Conservation (phyloP, 495 filamentous ascomycete genomes). For the Podospora conica region DNA sequence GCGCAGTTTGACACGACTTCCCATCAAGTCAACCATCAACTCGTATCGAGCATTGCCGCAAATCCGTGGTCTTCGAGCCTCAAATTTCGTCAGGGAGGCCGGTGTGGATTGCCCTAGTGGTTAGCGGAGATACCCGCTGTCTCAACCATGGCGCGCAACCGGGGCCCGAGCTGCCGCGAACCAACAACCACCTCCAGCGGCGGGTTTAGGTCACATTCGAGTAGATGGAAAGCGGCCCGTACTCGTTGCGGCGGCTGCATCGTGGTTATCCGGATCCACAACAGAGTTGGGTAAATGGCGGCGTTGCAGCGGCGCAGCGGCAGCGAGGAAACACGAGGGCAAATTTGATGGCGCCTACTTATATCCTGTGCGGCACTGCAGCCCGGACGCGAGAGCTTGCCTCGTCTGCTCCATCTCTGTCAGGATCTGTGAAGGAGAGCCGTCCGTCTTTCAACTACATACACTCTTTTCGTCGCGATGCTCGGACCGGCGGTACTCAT, state of each 20-base stretch:
- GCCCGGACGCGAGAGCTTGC: not conserved
- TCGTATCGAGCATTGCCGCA: not conserved
- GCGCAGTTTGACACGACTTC: not conserved
- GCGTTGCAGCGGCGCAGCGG: not conserved
- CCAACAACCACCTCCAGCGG: not conserved
- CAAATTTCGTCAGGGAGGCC: not conserved
- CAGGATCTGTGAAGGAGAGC: not conserved
- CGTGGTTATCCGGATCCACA: not conserved
- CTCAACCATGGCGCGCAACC: not conserved
- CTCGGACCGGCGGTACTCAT: not conserved
- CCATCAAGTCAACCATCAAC: not conserved
- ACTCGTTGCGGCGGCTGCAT: not conserved
- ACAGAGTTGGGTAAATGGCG: not conserved
- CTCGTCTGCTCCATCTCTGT: not conserved
- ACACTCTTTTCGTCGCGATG: not conserved
- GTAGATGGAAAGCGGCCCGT: not conserved
- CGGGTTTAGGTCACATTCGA: not conserved
- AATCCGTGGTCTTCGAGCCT: not conserved
- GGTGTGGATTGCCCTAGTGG: not conserved
- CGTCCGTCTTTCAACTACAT: not conserved
- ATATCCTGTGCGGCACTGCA: not conserved
- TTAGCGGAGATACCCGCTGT: not conserved
- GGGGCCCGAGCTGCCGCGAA: not conserved
- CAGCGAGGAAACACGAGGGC: not conserved
- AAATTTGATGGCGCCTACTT: not conserved